Evolutionary conservation across 2,329 filamentous ascomycete species (phyloP).

Genomic region (Huntiella moniliformis): DNA sequence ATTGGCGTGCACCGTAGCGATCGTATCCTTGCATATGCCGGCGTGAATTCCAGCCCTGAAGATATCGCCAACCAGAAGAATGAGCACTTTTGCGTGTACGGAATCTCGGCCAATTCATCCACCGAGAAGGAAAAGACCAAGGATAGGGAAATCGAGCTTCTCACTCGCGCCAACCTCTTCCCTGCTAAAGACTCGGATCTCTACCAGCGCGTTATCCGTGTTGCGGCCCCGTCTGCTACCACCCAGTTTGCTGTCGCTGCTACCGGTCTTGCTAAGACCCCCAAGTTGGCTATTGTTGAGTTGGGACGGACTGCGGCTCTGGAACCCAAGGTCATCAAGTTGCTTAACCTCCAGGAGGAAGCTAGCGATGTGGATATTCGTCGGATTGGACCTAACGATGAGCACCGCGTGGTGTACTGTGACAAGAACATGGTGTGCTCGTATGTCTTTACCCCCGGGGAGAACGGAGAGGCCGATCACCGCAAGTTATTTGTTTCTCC

Average conservation of each 20-base stretch:
- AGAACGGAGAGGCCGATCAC: slow-evolving; percentile 24
- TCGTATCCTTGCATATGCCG: slow-evolving; percentile 40
- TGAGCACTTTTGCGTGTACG: slow-evolving; percentile 63
- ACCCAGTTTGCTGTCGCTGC: slow-evolving; percentile 58
- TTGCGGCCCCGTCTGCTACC: slow-evolving; percentile 31
- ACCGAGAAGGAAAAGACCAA: slow-evolving; percentile 10
- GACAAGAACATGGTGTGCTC: slow-evolving; percentile 57
- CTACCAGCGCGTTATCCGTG: slow-evolving; percentile 41
- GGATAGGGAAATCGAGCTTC: slow-evolving; percentile 22
- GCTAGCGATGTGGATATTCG: slow-evolving; percentile 50
- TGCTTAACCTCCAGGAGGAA: slow-evolving; percentile 33
- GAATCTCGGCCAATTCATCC: slow-evolving; percentile 25
- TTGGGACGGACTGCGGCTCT: slow-evolving; percentile 31
- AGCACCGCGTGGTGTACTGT: slow-evolving; percentile 61
- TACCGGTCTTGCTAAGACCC: slow-evolving; percentile 55
- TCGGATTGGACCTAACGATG: slow-evolving; percentile 37
- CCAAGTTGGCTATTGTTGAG: slow-evolving; percentile 67
- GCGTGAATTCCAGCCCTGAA: slow-evolving; percentile 62
- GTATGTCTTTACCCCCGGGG: slow-evolving; percentile 33
- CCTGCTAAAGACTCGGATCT: slow-evolving; percentile 27
- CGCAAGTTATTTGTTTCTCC: slow-evolving; percentile 31
- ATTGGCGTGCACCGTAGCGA: slow-evolving; percentile 42
- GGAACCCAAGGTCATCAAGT: slow-evolving; percentile 26
- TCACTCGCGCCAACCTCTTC: slow-evolving; percentile 35
- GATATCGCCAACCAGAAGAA: slow-evolving; percentile 62